These are phyloP conservation scores for Kokia cookei DNA, from an alignment of 441 rosid genomes.

Conservation along the genomic window DNA sequence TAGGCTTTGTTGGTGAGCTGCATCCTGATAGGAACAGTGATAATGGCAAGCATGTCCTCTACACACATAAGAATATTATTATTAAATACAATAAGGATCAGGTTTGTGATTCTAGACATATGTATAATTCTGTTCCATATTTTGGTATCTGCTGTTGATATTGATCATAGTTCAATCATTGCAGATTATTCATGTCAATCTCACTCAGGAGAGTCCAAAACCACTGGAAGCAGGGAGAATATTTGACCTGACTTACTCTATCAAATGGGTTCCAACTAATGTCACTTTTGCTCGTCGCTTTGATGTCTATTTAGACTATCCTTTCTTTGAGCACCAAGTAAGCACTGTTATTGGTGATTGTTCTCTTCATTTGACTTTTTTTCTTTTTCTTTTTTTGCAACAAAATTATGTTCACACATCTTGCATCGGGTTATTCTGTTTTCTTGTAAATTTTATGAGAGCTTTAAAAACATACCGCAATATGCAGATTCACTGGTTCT, in stretches of 20 bases:
- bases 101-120: slow-evolving; percentile 39
- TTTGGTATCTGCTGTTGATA: slow-evolving; percentile 6
- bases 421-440: neutral
- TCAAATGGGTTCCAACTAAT: slow-evolving; percentile 67
- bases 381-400: neutral
- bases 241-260: slow-evolving; percentile 77
- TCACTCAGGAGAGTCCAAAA: slow-evolving; percentile 72
- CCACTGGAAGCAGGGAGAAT: slow-evolving; percentile 65
- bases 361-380: neutral
- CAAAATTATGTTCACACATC: neutral
- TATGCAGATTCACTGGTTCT: slow-evolving; percentile 97
- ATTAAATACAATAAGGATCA: slow-evolving; percentile 77
- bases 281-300: slow-evolving; percentile 85
- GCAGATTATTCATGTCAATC: slow-evolving; percentile 94
- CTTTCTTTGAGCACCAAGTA: slow-evolving; percentile 98
- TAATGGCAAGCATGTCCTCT: slow-evolving; percentile 62
- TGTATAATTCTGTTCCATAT: neutral
- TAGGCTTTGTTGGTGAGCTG: slow-evolving; percentile 88
- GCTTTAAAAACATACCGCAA: slow-evolving; percentile 8
- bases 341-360: slow-evolving; percentile 1
- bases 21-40: slow-evolving; percentile 74
- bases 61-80: slow-evolving; percentile 72
- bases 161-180: neutral
- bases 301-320: slow-evolving; percentile 92
- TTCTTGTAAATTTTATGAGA: neutral